Base-by-base conservation (phyloP, 495 filamentous ascomycete species). In the Lophiotrema nucula region DNA sequence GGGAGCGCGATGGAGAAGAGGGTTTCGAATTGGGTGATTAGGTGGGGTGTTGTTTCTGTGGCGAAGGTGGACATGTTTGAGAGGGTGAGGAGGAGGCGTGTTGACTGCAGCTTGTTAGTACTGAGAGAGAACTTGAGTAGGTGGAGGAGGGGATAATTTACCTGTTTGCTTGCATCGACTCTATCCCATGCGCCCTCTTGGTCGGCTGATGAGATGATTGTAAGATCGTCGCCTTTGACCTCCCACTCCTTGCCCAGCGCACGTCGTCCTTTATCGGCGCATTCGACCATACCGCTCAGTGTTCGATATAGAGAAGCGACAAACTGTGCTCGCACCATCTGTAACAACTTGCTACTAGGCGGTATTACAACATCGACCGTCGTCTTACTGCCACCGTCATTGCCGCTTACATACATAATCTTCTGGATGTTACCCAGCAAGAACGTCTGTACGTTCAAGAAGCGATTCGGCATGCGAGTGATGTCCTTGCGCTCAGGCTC, bases 271-370 rank as follows among this genome's bases (percentile, higher is more conserved):
- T 79, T 83, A 72, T 96, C 90, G 27, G 93, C 92, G 72, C 93
- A 96, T 72, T 97, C 93, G 0, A 98, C 90, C 81, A 98, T 88
- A 2, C 92, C 93, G 64, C 89, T 90, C 3, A 98, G 74, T 27
- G 88, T 86, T 69, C 93, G 96, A 72, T 96, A 96, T 33, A 98
- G 77, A 37, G 90, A 92, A 2, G 84, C 88, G 3, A 96, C 89
- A 67, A 97, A 97, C 60, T 92, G 87, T 33, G 79, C 83, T 47
- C 90, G 81, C 18, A 96, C 90, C 80, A 87, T 87, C 67, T 91
- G 85, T 22, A 97, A 74, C 39, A 96, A 71, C 69, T 97, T 97
- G 11, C 83, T 75, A 21, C 88, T 83, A 1, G 93, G 93, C 31
- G 90, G 85, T 2, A 84, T 80, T 35, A 98, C 83, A 51, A 98